Evolutionary conservation across 2,329 filamentous ascomycete genomes (phyloP).

Genomic region (Phialemoniopsis sp.): DNA sequence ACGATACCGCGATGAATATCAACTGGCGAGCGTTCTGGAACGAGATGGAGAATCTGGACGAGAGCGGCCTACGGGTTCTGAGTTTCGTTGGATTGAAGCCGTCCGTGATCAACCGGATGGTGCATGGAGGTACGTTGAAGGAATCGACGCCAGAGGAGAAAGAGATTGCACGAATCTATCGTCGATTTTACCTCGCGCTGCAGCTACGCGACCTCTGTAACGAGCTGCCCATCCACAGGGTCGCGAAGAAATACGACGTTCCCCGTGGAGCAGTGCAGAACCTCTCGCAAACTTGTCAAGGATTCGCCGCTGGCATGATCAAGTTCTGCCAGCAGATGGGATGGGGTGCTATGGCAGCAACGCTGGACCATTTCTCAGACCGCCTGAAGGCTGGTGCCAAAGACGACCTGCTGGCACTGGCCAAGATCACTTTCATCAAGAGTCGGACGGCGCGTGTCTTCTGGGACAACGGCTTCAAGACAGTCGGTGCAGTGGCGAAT

Average conservation of each 20-base stretch:
- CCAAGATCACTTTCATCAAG: conserved; percentile 72
- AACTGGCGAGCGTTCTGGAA: conserved; percentile 72
- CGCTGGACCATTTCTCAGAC: conserved; percentile 72
- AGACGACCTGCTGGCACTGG: conserved; percentile 65
- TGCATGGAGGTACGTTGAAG: conserved; percentile 61
- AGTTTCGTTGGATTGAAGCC: conserved; percentile 66
- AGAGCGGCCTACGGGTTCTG: conserved; percentile 67
- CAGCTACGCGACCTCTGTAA: conserved; percentile 78
- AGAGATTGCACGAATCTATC: conserved; percentile 59
- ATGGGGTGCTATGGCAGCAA: conserved; percentile 67
- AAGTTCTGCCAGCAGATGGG: conserved; percentile 77
- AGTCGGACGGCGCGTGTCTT: conserved; percentile 71
- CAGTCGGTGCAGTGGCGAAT: conserved; percentile 63
- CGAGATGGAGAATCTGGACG: conserved; percentile 66
- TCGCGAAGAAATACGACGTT: conserved; percentile 67
- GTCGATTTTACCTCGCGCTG: conserved; percentile 69
- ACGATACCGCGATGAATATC: conserved; percentile 49
- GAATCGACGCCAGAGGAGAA: conserved; percentile 59
- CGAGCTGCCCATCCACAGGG: conserved; percentile 65
- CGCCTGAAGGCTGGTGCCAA: conserved; percentile 68
- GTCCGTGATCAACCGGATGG: conserved; percentile 63
- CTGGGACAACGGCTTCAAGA: conserved; percentile 73
- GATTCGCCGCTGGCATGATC: conserved; percentile 74
- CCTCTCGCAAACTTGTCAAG: conserved; percentile 70
- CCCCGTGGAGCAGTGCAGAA: conserved; percentile 69